A percentile compares a stretch with the other conserved stretches of the same genome.
Evolutionary conservation across 257 asterid genomes (phyloP).

Genomic region (Henckelia pumila): DNA sequence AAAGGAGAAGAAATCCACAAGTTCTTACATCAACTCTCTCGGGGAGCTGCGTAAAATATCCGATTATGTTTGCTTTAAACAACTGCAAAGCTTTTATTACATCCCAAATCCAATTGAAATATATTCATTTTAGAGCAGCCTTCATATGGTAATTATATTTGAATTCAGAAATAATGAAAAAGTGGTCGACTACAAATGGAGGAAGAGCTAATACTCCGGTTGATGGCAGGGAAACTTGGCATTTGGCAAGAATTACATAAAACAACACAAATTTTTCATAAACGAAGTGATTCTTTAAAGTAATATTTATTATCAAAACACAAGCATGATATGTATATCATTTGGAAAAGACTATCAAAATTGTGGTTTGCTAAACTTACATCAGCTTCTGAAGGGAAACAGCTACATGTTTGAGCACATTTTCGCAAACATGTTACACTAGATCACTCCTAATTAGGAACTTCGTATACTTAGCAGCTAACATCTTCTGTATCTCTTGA

Average conservation of each 20-base stretch:
- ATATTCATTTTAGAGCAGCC: too few species aligned
- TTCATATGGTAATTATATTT: neutral
- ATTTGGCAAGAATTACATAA: neutral
- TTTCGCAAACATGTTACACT: neutral
- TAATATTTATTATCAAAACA: neutral
- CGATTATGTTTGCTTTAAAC: too few species aligned
- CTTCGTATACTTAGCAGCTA: slow-evolving; percentile 31
- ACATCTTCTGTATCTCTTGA: slow-evolving; percentile 66
- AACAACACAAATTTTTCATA: neutral
- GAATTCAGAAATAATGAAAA: neutral
- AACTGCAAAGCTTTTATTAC: too few species aligned
- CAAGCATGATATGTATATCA: neutral
- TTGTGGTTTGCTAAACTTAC: neutral
- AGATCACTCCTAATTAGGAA: neutral
- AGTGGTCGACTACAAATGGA: neutral
- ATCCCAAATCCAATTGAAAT: too few species aligned
- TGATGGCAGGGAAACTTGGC: neutral
- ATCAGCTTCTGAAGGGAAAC: neutral
- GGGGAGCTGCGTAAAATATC: too few species aligned
- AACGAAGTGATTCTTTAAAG: neutral
- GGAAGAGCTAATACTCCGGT: neutral
- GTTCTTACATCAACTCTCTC: too few species aligned
- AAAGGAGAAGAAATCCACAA: too few species aligned
- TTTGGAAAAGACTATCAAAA: neutral
- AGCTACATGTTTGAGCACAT: neutral